Evolutionary conservation across 2,329 filamentous ascomycete species (phyloP).

Genomic region (Cladosporium sp.): DNA sequence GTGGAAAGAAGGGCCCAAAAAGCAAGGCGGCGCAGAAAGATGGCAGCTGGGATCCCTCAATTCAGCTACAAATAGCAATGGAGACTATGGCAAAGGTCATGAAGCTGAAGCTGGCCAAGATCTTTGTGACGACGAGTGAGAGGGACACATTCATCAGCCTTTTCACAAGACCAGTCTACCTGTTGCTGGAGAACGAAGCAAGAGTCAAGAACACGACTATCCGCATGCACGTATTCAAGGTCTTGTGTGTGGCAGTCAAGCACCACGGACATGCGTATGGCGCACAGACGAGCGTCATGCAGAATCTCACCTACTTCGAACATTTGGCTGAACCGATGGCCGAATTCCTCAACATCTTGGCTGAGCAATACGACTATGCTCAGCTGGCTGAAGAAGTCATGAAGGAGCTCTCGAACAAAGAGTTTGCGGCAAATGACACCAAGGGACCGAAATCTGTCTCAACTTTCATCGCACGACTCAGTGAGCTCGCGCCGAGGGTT

Average conservation of each 20-base stretch:
- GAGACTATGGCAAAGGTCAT: constrained; percentile 95
- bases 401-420: constrained; percentile 90
- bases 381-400: constrained; percentile 91
- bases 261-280: constrained; percentile 96
- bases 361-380: constrained; percentile 95
- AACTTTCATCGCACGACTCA: constrained; percentile 85
- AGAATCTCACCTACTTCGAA: constrained; percentile 96
- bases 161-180: constrained; percentile 86
- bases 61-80: constrained; percentile 79
- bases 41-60: constrained; percentile 77
- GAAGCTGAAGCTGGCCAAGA: constrained; percentile 82
- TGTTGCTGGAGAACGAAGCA: constrained; percentile 89
- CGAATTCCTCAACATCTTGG: constrained; percentile 90
- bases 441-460: constrained; percentile 95
- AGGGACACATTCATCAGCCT: constrained; percentile 90
- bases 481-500: constrained; percentile 80
- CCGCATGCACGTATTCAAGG: constrained; percentile 95
- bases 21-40: constrained; percentile 60
- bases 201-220: constrained; percentile 83
- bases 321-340: constrained; percentile 99
- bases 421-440: constrained; percentile 95
- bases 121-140: constrained; percentile 94
- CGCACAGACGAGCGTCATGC: constrained; percentile 94
- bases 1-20: constrained; percentile 70
- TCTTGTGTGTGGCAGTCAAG: constrained; percentile 92